Conservation (phyloP, 2,329 filamentous ascomycete species). For the Sclerotinia subarctica region DNA sequence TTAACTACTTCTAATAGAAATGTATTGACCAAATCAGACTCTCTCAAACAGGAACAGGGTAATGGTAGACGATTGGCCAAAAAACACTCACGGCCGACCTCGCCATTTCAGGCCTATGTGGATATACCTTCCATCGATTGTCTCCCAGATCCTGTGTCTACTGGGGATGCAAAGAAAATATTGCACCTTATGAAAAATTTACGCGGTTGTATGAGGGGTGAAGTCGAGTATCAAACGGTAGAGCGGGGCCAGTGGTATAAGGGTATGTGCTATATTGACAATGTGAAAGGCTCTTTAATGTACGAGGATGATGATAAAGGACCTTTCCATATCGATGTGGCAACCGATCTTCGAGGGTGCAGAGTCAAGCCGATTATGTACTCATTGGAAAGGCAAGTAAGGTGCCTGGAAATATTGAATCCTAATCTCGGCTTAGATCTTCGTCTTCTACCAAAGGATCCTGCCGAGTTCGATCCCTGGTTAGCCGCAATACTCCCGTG, state of each 20-base stretch:
- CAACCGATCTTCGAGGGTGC: constrained; percentile 74
- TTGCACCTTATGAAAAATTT: constrained; percentile 73
- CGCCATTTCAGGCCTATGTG: constrained; percentile 45
- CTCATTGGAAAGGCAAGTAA: constrained; percentile 43
- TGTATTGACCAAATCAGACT: constrained; percentile 37
- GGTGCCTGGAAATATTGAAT: constrained; percentile 54
- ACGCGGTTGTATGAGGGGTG: constrained; percentile 76
- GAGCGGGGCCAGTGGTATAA: constrained; percentile 61
- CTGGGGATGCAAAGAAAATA: constrained; percentile 68
- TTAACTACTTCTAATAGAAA: constrained; percentile 38
- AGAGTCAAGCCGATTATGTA: constrained; percentile 58
- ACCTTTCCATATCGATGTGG: constrained; percentile 61
- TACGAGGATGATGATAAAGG: constrained; percentile 68
- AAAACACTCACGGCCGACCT: constrained; percentile 53
- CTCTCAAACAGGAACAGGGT: constrained; percentile 41
- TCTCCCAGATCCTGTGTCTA: constrained; percentile 56
- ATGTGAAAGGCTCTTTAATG: constrained; percentile 70
- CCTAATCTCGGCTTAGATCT: constrained; percentile 57
- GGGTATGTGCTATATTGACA: constrained; percentile 76
- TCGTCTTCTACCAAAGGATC: constrained; percentile 60
- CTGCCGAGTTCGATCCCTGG: constrained; percentile 73
- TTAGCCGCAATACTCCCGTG: constrained; percentile 77
- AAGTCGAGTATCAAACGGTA: constrained; percentile 67
- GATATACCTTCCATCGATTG: constrained; percentile 59
- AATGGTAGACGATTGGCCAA: constrained; percentile 51